phyloP scores from a whole-genome alignment of 1,139 yeast species.

The Candida labiduridarum region DNA sequence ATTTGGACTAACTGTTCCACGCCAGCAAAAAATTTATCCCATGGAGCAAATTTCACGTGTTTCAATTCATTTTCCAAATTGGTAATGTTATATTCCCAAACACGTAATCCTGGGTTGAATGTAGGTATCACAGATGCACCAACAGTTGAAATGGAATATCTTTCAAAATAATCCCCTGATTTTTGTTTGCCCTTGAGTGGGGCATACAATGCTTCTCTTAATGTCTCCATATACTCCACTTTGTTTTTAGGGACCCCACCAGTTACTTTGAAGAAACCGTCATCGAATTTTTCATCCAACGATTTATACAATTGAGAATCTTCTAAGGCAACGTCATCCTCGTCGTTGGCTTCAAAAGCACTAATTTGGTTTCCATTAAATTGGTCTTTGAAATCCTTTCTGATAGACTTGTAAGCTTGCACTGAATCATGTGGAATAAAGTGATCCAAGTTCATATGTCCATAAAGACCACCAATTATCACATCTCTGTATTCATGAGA shows the following conservation, averaged over 20 bases:
- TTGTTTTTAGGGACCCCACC: constrained; percentile 73
- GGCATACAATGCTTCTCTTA: constrained; percentile 56
- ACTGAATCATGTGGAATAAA: constrained; percentile 75
- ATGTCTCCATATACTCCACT: constrained; percentile 58
- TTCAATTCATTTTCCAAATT: constrained; percentile 36
- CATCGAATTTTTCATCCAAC: constrained; percentile 18
- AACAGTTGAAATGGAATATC: constrained; percentile 72
- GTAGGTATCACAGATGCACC: constrained; percentile 83
- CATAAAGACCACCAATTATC: constrained; percentile 79
- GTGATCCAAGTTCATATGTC: constrained; percentile 90
- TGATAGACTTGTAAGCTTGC: constrained; percentile 61
- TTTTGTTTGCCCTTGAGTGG: constrained; percentile 44
- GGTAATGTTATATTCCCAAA: constrained; percentile 83
- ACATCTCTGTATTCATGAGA: constrained; percentile 79
- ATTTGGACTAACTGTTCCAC: constrained; percentile 37
- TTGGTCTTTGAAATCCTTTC: constrained; percentile 18
- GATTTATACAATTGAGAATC: constrained; percentile 19
- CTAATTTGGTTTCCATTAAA: not conserved
- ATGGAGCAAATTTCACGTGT: constrained; percentile 34
- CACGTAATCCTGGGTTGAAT: constrained; percentile 77
- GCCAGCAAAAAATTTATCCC: constrained; percentile 58
- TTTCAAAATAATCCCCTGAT: constrained; percentile 50
- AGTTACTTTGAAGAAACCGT: constrained; percentile 27
- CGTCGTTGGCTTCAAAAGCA: constrained; percentile 14
- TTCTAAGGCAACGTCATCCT: constrained; percentile 19